Base-by-base conservation (phyloP, 805 yeast species). In the Monosporozyma siamensis region DNA sequence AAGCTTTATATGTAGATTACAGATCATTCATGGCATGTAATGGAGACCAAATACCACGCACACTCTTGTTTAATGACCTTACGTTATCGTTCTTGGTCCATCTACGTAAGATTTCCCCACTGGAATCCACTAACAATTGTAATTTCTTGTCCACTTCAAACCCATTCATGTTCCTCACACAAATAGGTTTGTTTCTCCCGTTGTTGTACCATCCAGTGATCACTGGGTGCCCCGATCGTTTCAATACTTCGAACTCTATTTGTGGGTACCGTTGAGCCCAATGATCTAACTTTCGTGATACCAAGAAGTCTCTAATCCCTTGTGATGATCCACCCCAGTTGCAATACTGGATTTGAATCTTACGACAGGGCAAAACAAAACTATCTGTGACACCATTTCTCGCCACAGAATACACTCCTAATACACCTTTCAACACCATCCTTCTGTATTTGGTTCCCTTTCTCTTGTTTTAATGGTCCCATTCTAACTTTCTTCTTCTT, bases 11-110 rank as follows among this genome's bases (percentile, higher is more conserved):
- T 59, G 56, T 14, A 56, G 48, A 17, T 42, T 49, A 44, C n/a
- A n/a, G n/a, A 11, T 24, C 7, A 24, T 24, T 24, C 26, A n/a
- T 15, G 32, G 59, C 81, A 58, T 89, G 96, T 69, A 90, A 71
- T 45, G 98, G 98, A 37, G 97, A 88, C 98, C 98, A 92, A 39
- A 92, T 73, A 56, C 98, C 98, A 72, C 98, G 82, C 14, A 90
- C 88, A 44, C 94, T 79, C 42, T 74, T 75, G 60, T 90, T 92
- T 48, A 74, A 65, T 34, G 95, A 81, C 63, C 78, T 75, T 27
- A 92, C 97, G 44, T 86, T 82, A 58, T 84, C 79, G 52, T 69
- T 77, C 62, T 82, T 82, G 53, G 72, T 67, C 54, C 74, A 71
- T 55, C 78, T 79, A 50, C 67, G 63, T 41, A 81, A 58, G 44